Base-by-base conservation (phyloP, 495 filamentous ascomycete species). In the Acidiella bohemica region DNA sequence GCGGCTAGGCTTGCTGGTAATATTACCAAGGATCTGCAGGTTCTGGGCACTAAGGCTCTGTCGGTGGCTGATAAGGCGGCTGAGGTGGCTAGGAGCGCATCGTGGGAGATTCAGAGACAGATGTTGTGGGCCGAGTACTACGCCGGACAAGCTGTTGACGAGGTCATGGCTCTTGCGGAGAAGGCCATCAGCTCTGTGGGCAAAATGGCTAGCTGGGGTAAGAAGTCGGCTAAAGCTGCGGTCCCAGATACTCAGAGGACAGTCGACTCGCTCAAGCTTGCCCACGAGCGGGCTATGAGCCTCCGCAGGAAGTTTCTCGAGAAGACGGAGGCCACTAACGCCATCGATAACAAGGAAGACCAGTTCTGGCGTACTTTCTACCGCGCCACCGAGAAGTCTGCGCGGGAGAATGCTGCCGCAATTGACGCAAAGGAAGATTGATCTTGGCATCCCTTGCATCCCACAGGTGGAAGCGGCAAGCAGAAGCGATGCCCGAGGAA, bases 1-100 rank as follows among this genome's bases (percentile, higher is more conserved):
- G 41, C 47, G 3, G 31, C 41, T 10, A 23, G 37, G 32, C 18
- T 49, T 4, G 46, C 46, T 8, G 12, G 43, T 10, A 26, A 49
- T 13, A 29, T 40, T 16, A 29, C 37, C 11, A 36, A 21, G 7
- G 47, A 50, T 19, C 26, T 50, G 31, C 29, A 35, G 16, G 13
- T 36, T 26, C 27, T 41, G 16, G 37, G 16, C 31, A 42, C 33
- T 22, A 36, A 30, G 10, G 47, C 47, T 5, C 12, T 27, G n/a
- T 46, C 47, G 2, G 21, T 37, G 14, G 14, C 38, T 14, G 13
- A 6, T 36, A 45, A 40, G 27, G 22, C 32, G 7, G 24, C 17
- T 10, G 16, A 29, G 12, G 39, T 16, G 8, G 3, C 19, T n/a
- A 47, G 37, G 26, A 12, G 20, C 7, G n/a, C n/a, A n/a, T n/a